phyloP scores from a whole-genome alignment of 805 yeast species.

The Ogataea trehalophila region DNA sequence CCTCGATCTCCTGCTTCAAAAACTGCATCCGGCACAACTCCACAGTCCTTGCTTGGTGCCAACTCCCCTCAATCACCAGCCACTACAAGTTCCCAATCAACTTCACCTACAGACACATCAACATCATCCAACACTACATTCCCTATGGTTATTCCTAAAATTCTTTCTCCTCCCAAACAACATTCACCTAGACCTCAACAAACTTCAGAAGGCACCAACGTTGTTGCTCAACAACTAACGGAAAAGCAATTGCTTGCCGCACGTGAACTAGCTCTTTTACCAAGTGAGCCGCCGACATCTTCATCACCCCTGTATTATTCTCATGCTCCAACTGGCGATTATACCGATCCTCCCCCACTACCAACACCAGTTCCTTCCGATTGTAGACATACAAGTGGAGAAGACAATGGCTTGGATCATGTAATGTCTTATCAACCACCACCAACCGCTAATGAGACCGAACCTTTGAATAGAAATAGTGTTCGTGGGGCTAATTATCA shows the following conservation, averaged over 20 bases:
- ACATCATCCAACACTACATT: conserved; percentile 6
- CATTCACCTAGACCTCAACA: conserved; percentile 2
- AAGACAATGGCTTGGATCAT: too few species aligned
- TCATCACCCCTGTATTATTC: background rate
- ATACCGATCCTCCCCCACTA: background rate
- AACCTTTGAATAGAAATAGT: too few species aligned
- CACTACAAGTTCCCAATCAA: conserved; percentile 1
- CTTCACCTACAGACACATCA: background rate
- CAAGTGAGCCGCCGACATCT: conserved; percentile 45
- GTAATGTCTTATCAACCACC: too few species aligned
- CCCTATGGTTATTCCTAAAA: conserved; percentile 4
- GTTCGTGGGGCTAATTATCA: background rate
- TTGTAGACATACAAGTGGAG: too few species aligned
- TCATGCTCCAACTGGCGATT: background rate
- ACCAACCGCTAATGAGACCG: background rate
- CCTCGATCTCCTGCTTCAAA: background rate
- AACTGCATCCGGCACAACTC: background rate
- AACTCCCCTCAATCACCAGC: conserved; percentile 4
- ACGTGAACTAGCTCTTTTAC: conserved; percentile 56
- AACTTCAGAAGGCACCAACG: conserved; percentile 2
- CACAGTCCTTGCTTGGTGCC: background rate
- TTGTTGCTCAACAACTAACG: conserved; percentile 22
- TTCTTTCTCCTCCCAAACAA: conserved; percentile 2
- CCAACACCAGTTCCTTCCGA: background rate
- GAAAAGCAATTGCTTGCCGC: conserved; percentile 56